These are phyloP conservation scores for Suhomyces wounanorum DNA, from an alignment of 1,139 yeast species.

Conservation along the genomic window DNA sequence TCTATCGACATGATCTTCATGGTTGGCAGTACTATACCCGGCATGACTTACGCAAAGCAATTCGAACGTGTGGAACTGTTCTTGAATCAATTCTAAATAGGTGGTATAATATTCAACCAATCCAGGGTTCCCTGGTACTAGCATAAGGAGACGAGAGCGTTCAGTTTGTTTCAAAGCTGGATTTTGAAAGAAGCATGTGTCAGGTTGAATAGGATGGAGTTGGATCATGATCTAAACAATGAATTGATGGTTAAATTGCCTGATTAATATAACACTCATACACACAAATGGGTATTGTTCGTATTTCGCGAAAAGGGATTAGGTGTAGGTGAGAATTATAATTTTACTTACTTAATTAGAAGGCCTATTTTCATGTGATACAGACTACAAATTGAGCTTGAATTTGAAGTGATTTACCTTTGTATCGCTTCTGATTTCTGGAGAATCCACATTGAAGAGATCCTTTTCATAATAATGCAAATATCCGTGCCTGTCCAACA, in stretches of 20 bases:
- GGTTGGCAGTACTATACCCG: constrained; percentile 45
- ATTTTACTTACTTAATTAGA: background rate
- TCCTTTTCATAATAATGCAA: constrained; percentile 44
- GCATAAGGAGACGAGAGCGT: constrained; percentile 30
- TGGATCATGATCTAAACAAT: background rate
- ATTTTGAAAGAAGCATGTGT: constrained; percentile 32
- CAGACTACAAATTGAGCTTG: background rate
- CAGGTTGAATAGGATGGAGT: constrained; percentile 20
- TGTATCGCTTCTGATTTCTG: constrained; percentile 9
- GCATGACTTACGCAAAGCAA: constrained; percentile 57
- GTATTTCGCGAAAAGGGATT: background rate
- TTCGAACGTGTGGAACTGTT: constrained; percentile 46
- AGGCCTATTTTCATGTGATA: background rate
- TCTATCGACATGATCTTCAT: constrained; percentile 2
- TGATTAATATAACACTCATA: background rate
- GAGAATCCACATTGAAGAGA: constrained; percentile 32
- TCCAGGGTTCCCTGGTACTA: constrained; percentile 74
- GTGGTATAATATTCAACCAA: constrained; percentile 57
- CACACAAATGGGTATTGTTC: background rate
- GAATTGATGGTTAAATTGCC: background rate
- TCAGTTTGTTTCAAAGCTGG: constrained; percentile 10
- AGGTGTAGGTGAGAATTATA: background rate
- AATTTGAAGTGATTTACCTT: constrained; percentile 13
- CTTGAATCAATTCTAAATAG: constrained; percentile 49
- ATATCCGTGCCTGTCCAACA: constrained; percentile 53